These are phyloP conservation scores for Aurinia saxatilis DNA, from an alignment of 345 rosid species.

Conservation along the genomic window DNA sequence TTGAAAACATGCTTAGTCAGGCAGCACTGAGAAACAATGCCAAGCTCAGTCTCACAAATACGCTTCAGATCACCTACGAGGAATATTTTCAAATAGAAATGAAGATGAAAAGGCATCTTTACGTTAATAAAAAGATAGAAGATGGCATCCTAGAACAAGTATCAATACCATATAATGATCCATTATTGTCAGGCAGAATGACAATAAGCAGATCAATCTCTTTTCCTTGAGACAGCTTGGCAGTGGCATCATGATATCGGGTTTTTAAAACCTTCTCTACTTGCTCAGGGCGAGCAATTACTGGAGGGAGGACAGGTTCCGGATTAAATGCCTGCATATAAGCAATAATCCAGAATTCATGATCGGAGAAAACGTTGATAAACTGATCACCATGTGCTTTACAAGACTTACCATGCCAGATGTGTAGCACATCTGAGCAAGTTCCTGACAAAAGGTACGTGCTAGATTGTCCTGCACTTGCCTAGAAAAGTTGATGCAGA, in stretches of 20 bases:
- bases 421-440: conserved; percentile 82
- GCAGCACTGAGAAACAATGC: conserved; percentile 95
- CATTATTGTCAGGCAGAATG: conserved; percentile 92
- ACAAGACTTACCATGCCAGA: conserved; percentile 80
- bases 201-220: conserved; percentile 95
- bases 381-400: neutral
- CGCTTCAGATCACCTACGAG: conserved; percentile 89
- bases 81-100: neutral
- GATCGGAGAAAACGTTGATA: neutral
- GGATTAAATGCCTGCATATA: conserved; percentile 56
- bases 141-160: neutral
- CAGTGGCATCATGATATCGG: conserved; percentile 78
- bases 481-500: conserved; percentile 88
- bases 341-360: conserved; percentile 1
- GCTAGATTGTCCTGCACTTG: conserved; percentile 70
- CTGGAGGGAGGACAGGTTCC: conserved; percentile 65
- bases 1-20: conserved; percentile 81
- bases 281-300: conserved; percentile 80
- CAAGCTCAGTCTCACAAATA: conserved; percentile 97
- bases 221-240: conserved; percentile 53
- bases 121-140: neutral
- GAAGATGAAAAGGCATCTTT: neutral
- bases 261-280: conserved; percentile 79
- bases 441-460: conserved; percentile 73
- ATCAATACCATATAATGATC: conserved; percentile 82